Conservation (phyloP, 164 flowering plant genomes). For the Brasenia schreberi region DNA sequence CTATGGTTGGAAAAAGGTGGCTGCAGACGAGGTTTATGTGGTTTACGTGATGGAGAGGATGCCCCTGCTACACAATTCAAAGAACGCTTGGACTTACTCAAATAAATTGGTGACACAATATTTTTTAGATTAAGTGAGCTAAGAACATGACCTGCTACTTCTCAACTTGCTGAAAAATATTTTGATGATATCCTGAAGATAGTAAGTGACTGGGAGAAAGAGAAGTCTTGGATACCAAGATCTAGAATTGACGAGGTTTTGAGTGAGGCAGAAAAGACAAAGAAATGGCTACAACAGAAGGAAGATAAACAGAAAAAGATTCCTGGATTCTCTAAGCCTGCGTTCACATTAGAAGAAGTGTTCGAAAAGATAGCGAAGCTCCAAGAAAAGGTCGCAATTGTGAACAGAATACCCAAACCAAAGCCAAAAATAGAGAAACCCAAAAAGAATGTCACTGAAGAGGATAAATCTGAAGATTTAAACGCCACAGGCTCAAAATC, state of each 20-base stretch:
- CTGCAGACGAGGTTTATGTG: too few species aligned
- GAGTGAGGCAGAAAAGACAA: slow-evolving; percentile 46
- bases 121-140: slow-evolving; percentile 83
- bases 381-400: slow-evolving; percentile 60
- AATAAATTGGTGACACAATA: slow-evolving; percentile 76
- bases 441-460: slow-evolving; percentile 42
- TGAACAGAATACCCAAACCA: slow-evolving; percentile 84
- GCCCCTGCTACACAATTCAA: slow-evolving; percentile 73
- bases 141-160: slow-evolving; percentile 65
- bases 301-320: slow-evolving; percentile 68
- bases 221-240: slow-evolving; percentile 84
- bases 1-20: too few species aligned
- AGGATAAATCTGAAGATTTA: slow-evolving; percentile 8
- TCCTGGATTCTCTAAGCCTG: slow-evolving; percentile 46
- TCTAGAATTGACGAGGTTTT: slow-evolving; percentile 70
- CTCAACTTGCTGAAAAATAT: slow-evolving; percentile 43
- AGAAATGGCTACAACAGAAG: slow-evolving; percentile 72
- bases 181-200: slow-evolving; percentile 61
- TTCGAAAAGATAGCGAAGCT: slow-evolving; percentile 38
- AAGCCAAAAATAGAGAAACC: slow-evolving; percentile 87
- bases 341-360: slow-evolving; percentile 71
- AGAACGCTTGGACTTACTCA: slow-evolving; percentile 49
- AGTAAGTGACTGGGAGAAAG: slow-evolving; percentile 56
- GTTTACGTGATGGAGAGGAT: slow-evolving; percentile 98
- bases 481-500: slow-evolving; percentile 9